Evolutionary conservation across 345 rosid species (phyloP).

Genomic region (Boechera stricta): DNA sequence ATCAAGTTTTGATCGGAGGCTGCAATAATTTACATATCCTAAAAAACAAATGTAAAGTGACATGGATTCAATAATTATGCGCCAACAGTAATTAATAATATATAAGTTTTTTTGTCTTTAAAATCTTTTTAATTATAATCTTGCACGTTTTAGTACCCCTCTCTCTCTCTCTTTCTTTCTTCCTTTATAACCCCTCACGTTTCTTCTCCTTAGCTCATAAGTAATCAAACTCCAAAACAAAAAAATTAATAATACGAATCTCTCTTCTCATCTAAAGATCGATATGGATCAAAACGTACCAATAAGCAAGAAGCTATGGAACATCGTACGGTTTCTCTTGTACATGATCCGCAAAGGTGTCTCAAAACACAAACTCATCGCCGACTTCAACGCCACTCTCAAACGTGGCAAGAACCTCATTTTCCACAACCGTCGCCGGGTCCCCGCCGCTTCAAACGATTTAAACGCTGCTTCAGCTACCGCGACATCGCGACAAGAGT

Average conservation of each 20-base stretch:
- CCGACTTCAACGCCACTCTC: constrained; percentile 75
- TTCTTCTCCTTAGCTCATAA: constrained; percentile 44
- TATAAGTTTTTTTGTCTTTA: constrained; percentile 34
- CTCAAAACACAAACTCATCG: constrained; percentile 62
- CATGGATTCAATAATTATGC: constrained; percentile 37
- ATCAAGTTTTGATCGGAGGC: not conserved
- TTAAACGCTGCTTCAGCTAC: constrained; percentile 33
- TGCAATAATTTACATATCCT: constrained; percentile 15
- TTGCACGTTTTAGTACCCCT: constrained; percentile 38
- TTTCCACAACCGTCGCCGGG: constrained; percentile 54
- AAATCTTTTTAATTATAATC: constrained; percentile 32
- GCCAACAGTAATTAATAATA: constrained; percentile 8
- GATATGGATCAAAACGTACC: constrained; percentile 57
- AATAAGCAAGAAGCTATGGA: constrained; percentile 67
- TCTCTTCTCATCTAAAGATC: constrained; percentile 14
- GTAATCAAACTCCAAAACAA: constrained; percentile 34
- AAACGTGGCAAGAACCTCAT: constrained; percentile 86
- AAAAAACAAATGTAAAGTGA: constrained; percentile 16
- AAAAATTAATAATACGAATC: constrained; percentile 11
- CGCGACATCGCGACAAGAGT: constrained; percentile 54
- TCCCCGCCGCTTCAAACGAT: constrained; percentile 24
- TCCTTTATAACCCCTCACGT: constrained; percentile 54
- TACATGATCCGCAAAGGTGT: constrained; percentile 80
- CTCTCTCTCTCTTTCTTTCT: constrained; percentile 10
- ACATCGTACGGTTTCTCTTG: constrained; percentile 62